These are phyloP conservation scores for Capsicum pubescens DNA, from an alignment of 257 asterid genomes.

Conservation along the genomic window DNA sequence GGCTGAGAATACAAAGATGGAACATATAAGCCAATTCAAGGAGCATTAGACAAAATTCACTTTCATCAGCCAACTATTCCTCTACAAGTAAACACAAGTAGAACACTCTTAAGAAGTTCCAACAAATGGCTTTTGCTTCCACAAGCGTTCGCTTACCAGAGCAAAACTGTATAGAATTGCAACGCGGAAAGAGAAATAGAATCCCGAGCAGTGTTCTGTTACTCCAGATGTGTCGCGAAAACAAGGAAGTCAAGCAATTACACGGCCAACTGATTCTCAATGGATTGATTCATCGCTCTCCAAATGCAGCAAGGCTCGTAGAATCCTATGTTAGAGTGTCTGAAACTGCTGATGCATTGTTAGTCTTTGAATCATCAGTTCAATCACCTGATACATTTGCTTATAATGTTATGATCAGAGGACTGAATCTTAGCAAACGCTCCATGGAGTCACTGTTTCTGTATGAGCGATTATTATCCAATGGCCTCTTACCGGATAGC, in stretches of 20 bases:
- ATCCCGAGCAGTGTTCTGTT: conserved; percentile 12
- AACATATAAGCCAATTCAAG: neutral
- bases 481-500: conserved; percentile 34
- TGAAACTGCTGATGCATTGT: conserved; percentile 28
- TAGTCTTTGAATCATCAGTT: conserved; percentile 32
- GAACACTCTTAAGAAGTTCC: neutral
- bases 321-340: conserved; percentile 36
- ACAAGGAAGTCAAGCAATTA: conserved; percentile 35
- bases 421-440: conserved; percentile 32
- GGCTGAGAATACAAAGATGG: conserved; percentile 10
- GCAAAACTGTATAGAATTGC: conserved; percentile 7
- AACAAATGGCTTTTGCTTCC: conserved; percentile 35
- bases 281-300: conserved; percentile 35
- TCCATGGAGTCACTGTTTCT: conserved; percentile 25
- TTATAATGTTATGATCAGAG: conserved; percentile 42
- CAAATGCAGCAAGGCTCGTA: conserved; percentile 34
- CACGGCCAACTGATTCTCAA: conserved; percentile 41
- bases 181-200: neutral
- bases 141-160: neutral
- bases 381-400: conserved; percentile 37
- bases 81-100: neutral
- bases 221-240: conserved; percentile 35
- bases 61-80: conserved; percentile 5
- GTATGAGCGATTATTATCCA: conserved; percentile 26
- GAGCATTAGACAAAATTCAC: neutral